phyloP scores from a whole-genome alignment of 2,329 filamentous ascomycete genomes.

The Coniochaeta hoffmannii region DNA sequence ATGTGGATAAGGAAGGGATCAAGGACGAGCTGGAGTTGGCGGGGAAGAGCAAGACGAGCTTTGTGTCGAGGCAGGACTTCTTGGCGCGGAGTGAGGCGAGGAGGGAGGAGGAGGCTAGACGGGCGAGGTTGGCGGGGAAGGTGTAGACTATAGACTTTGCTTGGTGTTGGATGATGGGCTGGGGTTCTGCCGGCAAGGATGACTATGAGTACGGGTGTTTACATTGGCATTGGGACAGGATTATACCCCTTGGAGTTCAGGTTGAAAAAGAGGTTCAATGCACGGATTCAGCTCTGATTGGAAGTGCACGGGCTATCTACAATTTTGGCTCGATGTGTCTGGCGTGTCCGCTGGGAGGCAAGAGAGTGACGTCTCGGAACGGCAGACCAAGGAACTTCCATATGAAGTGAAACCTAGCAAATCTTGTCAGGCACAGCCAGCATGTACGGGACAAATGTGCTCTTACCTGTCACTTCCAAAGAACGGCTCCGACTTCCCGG shows the following conservation, averaged over 20 bases:
- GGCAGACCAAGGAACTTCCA: conserved; percentile 59
- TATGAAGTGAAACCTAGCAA: conserved; percentile 55
- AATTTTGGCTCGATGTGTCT: conserved; percentile 25
- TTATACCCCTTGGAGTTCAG: background rate
- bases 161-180: background rate
- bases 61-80: conserved; percentile 56
- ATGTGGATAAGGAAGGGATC: conserved; percentile 64
- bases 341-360: conserved; percentile 15
- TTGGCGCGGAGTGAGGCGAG: conserved; percentile 56
- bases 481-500: conserved; percentile 58
- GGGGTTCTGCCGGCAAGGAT: background rate
- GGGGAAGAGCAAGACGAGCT: conserved; percentile 58
- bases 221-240: background rate
- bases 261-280: background rate
- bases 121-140: conserved; percentile 38
- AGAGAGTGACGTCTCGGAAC: conserved; percentile 44
- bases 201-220: too few species aligned
- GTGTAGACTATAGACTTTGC: background rate
- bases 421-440: background rate
- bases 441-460: background rate
- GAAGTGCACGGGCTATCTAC: conserved; percentile 9
- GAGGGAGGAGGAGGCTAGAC: conserved; percentile 53
- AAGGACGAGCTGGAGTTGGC: conserved; percentile 60
- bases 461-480: conserved; percentile 65
- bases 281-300: background rate